Conservation (phyloP, 2,329 filamentous ascomycete species). For the Nemania sp. region DNA sequence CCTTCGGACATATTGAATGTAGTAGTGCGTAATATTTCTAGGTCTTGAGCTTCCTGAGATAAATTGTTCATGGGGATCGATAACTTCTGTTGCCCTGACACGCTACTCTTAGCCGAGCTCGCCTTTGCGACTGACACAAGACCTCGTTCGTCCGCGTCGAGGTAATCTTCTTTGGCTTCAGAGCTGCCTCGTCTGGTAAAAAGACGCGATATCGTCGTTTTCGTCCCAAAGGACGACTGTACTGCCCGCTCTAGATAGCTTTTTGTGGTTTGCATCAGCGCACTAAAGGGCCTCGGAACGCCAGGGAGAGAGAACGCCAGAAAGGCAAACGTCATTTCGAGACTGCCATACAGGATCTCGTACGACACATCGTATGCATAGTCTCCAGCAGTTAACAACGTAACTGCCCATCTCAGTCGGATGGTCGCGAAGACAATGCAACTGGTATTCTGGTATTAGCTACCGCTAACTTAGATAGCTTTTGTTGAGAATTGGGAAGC, state of each 20-base stretch:
- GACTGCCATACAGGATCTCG: not conserved
- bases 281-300: not conserved
- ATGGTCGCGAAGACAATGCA: not conserved
- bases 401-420: not conserved
- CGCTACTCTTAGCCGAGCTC: not conserved
- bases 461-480: not conserved
- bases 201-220: not conserved
- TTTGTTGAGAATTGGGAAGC: no score
- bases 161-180: not conserved
- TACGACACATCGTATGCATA: conserved; percentile 2
- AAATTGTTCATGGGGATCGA: not conserved
- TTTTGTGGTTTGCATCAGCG: not conserved
- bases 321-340: conserved; percentile 11
- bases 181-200: not conserved
- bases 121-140: not conserved
- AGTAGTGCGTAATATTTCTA: not conserved
- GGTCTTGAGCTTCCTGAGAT: not conserved
- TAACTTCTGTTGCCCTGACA: not conserved
- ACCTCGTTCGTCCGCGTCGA: not conserved
- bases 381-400: not conserved
- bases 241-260: not conserved
- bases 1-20: conserved; percentile 1
- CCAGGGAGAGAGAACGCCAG: not conserved
- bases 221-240: not conserved
- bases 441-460: not conserved